Evolutionary conservation across 257 asterid species (phyloP), one percentile per base, ranked within the genome.

Genomic region (Solanum sitiens): DNA sequence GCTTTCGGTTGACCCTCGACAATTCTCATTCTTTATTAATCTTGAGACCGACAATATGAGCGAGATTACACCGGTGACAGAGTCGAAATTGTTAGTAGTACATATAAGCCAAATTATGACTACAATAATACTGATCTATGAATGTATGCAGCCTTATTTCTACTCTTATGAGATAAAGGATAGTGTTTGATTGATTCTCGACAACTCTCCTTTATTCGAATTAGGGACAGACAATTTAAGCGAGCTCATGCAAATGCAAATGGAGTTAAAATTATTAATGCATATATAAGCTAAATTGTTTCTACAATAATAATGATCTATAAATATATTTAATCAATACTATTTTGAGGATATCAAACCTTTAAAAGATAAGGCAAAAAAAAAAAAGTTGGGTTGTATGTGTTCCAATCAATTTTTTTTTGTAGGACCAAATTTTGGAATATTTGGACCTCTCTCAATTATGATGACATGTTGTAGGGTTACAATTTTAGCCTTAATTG

Each of bases 61-160:
- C 6, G 21, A 68, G 27, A 25, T 68, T 21, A 68, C 20, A 27
- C 39, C 0, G 4, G 0, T 2, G 35, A 0, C 71, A 9, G 1
- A 25, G 74, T 27, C 13, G 37, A 68, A 68, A 32, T 32, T 33
- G 2, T 44, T 23, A 25, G 15, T 12, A 25, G 11, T 30, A 37
- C 23, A 80, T 79, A 80, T 8, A 56, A 4, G 11, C n/a, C 25
- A 56, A 56, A 56, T 20, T 7, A 56, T 56, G 65, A 56, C 65
- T 20, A 56, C 25, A 56, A 56, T 56, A 56, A 56, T 20, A 56
- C 7, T 56, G 65, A 56, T 20, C 65, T 56, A 56, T 56, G 9
- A 56, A 7, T 56, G 3, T 9, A 56, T 20, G 11, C 65, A 20
- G n/a, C 5, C 65, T 56, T 56, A 20, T 11, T 20, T 25, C 2